Evolutionary conservation across 345 rosid genomes (phyloP).

Genomic region (Eucalyptus dawsonii): DNA sequence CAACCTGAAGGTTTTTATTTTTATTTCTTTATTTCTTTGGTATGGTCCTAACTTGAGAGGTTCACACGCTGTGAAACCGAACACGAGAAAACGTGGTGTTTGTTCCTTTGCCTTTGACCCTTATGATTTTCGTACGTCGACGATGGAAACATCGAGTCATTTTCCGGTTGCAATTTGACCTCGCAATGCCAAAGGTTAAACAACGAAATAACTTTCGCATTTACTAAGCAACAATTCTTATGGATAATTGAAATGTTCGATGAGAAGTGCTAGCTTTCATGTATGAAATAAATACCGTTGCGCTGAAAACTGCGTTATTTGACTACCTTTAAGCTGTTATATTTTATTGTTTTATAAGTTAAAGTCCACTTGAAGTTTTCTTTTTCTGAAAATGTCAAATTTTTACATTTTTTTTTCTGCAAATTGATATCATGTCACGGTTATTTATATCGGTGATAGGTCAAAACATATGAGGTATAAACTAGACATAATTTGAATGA

Average conservation of each 20-base stretch:
- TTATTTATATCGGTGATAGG: background rate
- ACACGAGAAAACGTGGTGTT: background rate
- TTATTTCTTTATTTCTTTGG: too few relatives aligned
- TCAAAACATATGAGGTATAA: background rate
- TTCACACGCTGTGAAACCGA: background rate
- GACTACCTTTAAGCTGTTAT: background rate
- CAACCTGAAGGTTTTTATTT: background rate
- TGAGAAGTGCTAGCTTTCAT: background rate
- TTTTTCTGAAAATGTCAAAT: background rate
- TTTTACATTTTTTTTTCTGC: too few relatives aligned
- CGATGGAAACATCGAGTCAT: background rate
- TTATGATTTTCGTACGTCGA: background rate
- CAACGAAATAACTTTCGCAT: background rate
- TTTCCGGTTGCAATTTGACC: background rate
- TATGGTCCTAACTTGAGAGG: background rate
- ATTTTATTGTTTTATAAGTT: background rate
- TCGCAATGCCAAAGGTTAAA: background rate
- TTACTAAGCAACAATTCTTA: background rate
- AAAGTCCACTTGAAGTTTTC: background rate
- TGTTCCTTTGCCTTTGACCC: background rate
- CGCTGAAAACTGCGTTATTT: background rate
- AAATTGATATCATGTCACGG: background rate
- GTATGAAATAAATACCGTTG: background rate
- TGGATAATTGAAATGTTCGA: background rate
- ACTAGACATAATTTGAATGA: background rate